Evolutionary conservation across 805 yeast genomes (phyloP).

Genomic region (Saturnispora zaruensis): DNA sequence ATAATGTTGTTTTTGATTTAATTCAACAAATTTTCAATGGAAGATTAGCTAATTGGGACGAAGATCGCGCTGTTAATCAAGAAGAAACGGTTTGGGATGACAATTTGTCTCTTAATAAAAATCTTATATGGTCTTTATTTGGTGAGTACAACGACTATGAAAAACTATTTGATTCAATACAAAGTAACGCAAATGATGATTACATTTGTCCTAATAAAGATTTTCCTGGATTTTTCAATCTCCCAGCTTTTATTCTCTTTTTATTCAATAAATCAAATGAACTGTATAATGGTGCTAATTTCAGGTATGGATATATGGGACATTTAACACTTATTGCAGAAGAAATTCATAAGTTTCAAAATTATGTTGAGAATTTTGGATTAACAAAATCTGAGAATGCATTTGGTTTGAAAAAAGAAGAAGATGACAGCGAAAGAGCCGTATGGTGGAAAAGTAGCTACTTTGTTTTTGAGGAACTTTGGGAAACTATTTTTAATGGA

Average conservation of each 20-base stretch:
- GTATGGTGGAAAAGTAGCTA: slow-evolving; percentile 27
- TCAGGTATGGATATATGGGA: slow-evolving; percentile 94
- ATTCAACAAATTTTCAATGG: slow-evolving; percentile 89
- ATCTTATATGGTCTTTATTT: slow-evolving; percentile 60
- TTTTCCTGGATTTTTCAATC: slow-evolving; percentile 31
- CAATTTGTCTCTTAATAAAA: slow-evolving; percentile 70
- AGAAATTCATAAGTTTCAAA: slow-evolving; percentile 74
- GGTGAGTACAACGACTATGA: slow-evolving; percentile 30
- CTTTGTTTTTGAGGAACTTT: slow-evolving; percentile 27
- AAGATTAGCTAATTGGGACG: slow-evolving; percentile 34
- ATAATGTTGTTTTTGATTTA: slow-evolving; percentile 93
- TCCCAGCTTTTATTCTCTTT: slow-evolving; percentile 15
- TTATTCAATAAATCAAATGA: slow-evolving; percentile 27
- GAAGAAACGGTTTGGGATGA: slow-evolving; percentile 29
- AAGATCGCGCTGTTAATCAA: slow-evolving; percentile 28
- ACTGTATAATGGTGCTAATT: slow-evolving; percentile 13
- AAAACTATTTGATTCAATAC: not conserved
- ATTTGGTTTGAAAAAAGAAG: slow-evolving; percentile 23
- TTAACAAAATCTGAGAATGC: slow-evolving; percentile 28
- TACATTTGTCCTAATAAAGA: slow-evolving; percentile 14
- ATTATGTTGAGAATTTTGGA: slow-evolving; percentile 29
- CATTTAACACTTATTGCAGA: slow-evolving; percentile 89
- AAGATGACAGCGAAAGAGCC: slow-evolving; percentile 20
- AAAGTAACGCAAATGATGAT: slow-evolving; percentile 5
- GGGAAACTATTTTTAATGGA: slow-evolving; percentile 22